Evolutionary conservation across 257 asterid genomes (phyloP).

Genomic region (Anisodus acutangulus): DNA sequence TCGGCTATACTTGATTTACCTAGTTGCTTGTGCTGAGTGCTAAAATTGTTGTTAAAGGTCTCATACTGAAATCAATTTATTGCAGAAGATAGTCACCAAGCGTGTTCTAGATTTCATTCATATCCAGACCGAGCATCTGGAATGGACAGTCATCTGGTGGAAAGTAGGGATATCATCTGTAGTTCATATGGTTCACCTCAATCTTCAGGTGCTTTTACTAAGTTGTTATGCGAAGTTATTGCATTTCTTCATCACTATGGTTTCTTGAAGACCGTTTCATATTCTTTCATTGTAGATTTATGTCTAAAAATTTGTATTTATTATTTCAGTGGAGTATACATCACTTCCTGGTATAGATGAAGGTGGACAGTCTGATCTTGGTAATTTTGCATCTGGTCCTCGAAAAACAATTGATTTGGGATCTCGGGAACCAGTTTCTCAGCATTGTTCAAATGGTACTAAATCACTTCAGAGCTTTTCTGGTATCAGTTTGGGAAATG

Average conservation of each 20-base stretch:
- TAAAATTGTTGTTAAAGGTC: slow-evolving; percentile 17
- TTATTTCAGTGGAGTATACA: slow-evolving; percentile 44
- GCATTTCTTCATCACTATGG: slow-evolving; percentile 22
- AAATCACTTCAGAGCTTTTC: background rate
- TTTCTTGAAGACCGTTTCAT: slow-evolving; percentile 19
- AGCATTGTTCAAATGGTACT: slow-evolving; percentile 57
- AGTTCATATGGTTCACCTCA: slow-evolving; percentile 54
- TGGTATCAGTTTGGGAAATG: slow-evolving; percentile 1
- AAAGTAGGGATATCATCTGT: slow-evolving; percentile 47
- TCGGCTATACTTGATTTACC: background rate
- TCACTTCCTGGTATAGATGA: slow-evolving; percentile 45
- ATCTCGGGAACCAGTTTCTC: slow-evolving; percentile 62
- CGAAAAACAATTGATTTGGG: slow-evolving; percentile 51
- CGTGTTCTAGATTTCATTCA: slow-evolving; percentile 58
- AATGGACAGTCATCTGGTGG: slow-evolving; percentile 43
- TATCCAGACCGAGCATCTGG: slow-evolving; percentile 59
- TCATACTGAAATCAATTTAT: slow-evolving; percentile 37
- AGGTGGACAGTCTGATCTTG: slow-evolving; percentile 43
- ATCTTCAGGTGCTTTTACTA: slow-evolving; percentile 56
- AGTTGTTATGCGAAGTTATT: slow-evolving; percentile 32
- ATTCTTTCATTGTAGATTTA: slow-evolving; percentile 17
- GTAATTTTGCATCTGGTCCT: slow-evolving; percentile 46
- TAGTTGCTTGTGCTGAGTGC: slow-evolving; percentile 20
- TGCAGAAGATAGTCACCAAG: slow-evolving; percentile 72
- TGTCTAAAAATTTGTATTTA: slow-evolving; percentile 24